Evolutionary conservation across 768 basidiomycete genomes (phyloP), one percentile per base, ranked within the genome.

Genomic region (Panaeolus papilionaceus): DNA sequence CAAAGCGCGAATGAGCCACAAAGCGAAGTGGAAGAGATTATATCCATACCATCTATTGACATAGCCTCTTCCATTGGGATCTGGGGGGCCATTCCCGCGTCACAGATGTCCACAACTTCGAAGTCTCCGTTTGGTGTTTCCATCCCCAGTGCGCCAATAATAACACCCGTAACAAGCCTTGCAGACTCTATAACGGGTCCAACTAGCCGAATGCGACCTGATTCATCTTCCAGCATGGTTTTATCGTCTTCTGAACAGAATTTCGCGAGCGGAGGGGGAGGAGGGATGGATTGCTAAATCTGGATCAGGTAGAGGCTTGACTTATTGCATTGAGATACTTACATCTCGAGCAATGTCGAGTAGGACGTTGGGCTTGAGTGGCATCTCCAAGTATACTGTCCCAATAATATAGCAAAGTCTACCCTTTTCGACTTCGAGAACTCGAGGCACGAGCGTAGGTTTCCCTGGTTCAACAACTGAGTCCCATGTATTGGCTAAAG

Each of bases 331-430:
- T 58, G 38, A 67, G 54, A 61, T 23, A 83, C 94, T 71, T 74
- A 98, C 98, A 73, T 99, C 96, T 76, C 93, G 86, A 26, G 91
- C 95, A 70, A 99, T 87, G 70, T 99, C 98, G 72, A 95, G 92
- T 69, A 99, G 85, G n/a, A 99, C 93, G 74, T 98, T 99, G 0
- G 97, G 97, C 75, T 99, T 99, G 63, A 99, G 83, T 9, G 96
- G 94, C 98, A 99, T 99, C 68, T 99, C 96, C 89, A 99, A 92
- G 77, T 98, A 99, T 6, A 98, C 90, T 0, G 98, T 99, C 3
- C 98, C 98, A 64, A 98, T 82, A 68, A 99, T 86, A 77, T 92
- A 98, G 78, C 95, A 98, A 65, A 97, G 81, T 72, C 92, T 83
- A 0, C 92, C 91, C 72, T 94, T 93, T 58, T 89, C 81, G 8